Conservation (phyloP, 257 asterid genomes). For the Cordia subcordata region DNA sequence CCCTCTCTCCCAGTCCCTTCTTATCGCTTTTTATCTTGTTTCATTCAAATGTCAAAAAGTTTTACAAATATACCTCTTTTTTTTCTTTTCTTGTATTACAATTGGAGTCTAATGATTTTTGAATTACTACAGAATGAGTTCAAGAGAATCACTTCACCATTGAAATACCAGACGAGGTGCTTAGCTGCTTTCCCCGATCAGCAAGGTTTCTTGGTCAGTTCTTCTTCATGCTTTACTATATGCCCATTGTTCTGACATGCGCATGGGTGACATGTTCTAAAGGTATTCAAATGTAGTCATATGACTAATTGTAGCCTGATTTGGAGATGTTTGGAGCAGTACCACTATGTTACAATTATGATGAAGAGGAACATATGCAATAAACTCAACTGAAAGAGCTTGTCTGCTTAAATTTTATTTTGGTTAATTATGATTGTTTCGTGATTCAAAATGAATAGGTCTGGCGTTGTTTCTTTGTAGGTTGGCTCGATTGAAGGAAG, state of each 20-base stretch:
- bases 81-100: background rate
- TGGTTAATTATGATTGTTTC: background rate
- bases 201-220: slow-evolving; percentile 91
- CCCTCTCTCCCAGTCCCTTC: no score
- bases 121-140: slow-evolving; percentile 61
- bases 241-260: background rate
- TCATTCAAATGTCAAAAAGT: no score
- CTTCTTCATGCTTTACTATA: background rate
- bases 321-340: no score
- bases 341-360: no score
- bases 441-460: background rate
- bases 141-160: slow-evolving; percentile 78
- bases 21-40: no score
- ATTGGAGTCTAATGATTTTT: background rate
- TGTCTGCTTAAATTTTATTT: background rate
- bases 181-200: slow-evolving; percentile 97
- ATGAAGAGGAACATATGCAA: no score
- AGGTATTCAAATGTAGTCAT: no score
- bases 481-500: slow-evolving; percentile 99
- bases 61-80: no score
- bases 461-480: slow-evolving; percentile 28
- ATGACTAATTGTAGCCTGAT: no score
- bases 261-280: background rate
- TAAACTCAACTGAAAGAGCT: background rate
- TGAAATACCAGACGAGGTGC: slow-evolving; percentile 96